Evolutionary conservation across 139 green algal genomes (phyloP), one percentile per base, ranked within the genome.

Genomic region (Zygnema cylindricum): DNA sequence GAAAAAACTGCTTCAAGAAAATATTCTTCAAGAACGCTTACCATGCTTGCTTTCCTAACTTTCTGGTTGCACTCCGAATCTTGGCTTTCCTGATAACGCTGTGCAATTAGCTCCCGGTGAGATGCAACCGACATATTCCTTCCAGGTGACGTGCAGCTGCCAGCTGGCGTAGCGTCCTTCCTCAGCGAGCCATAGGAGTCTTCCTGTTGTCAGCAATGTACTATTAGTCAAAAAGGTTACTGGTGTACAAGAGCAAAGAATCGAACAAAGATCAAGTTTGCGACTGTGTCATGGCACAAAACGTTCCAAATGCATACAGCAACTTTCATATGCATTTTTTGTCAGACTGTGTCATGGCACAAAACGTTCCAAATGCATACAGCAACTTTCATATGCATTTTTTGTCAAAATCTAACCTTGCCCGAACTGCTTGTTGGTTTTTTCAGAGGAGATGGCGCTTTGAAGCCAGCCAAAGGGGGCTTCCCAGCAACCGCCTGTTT

Each of bases 31-130:
- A 63, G n/a, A 71, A 22, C 23, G 16, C 32, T 83, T 83, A 83
- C 76, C 76, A 11, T 83, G 76, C 76, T 83, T n/a, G 76, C 76
- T 2, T 83, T 83, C n/a, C 76, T 32, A 55, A 83, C 32, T 36
- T 35, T 35, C 33, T 55, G 69, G 76, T 33, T 75, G n/a, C 71
- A 33, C 41, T 75, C 33, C 30, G 76, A 71, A 30, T 83, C 76
- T 0, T 83, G 76, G 76, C 76, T 83, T 41, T 83, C 76, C 16
- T 83, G 43, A n/a, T 71, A 49, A 40, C 43, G 49, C 49, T 36
- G 41, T 55, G 49, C 41, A 33, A 33, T 35, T 23, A n/a, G 30
- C 33, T 33, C 30, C 76, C 69, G 49, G 3, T 33, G n/a, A 69
- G 76, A 30, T 35, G 69, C 76, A 69, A 35, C 30, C 49, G n/a